These are phyloP conservation scores for Berberis vulgaris DNA, from an alignment of 164 flowering plant species.

Conservation along the genomic window DNA sequence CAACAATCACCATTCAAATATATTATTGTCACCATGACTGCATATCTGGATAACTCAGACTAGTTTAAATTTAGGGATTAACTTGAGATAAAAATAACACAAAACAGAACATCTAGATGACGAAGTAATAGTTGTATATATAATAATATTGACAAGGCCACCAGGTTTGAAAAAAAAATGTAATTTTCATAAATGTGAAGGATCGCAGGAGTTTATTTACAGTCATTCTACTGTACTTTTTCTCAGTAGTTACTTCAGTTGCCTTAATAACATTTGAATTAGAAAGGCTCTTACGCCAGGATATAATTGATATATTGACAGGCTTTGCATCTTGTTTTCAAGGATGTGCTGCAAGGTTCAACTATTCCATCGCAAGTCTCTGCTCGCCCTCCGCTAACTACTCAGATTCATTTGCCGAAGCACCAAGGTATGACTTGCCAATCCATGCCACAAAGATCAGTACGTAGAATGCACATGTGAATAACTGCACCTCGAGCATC, in stretches of 20 bases:
- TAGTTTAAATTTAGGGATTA: too few species aligned
- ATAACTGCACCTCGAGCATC: too few species aligned
- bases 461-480: not conserved
- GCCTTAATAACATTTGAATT: not conserved
- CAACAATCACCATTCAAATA: too few species aligned
- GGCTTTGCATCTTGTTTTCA: slow-evolving; percentile 9
- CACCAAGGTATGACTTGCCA: slow-evolving; percentile 48
- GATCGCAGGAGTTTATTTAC: too few species aligned
- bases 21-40: too few species aligned
- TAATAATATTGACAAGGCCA: too few species aligned
- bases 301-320: not conserved
- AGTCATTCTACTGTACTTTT: not conserved
- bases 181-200: too few species aligned
- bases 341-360: slow-evolving; percentile 48
- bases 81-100: too few species aligned
- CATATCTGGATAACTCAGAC: too few species aligned
- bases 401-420: slow-evolving; percentile 47
- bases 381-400: slow-evolving; percentile 29
- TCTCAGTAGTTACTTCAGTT: not conserved
- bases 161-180: too few species aligned
- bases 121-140: too few species aligned
- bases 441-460: not conserved
- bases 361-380: slow-evolving; percentile 35
- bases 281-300: not conserved
- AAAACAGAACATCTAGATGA: too few species aligned